phyloP scores from a whole-genome alignment of 768 basidiomycete genomes.

The Pisolithus tinctorius region DNA sequence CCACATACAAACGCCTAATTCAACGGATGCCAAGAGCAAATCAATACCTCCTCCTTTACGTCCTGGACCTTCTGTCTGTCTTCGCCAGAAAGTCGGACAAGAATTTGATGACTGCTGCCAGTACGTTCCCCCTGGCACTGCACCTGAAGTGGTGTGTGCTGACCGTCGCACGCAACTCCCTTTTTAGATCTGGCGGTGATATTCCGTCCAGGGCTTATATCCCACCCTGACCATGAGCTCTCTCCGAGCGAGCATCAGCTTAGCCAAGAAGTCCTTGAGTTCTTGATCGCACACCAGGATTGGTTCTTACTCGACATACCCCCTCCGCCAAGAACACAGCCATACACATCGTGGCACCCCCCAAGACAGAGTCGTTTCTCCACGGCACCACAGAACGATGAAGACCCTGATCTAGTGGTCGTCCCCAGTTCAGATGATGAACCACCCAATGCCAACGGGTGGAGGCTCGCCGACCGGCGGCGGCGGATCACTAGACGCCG shows the following conservation, averaged over 20 bases:
- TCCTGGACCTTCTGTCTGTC: slow-evolving; percentile 91
- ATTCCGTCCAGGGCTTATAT: slow-evolving; percentile 92
- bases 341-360: slow-evolving; percentile 24
- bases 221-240: slow-evolving; percentile 83
- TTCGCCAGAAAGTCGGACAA: slow-evolving; percentile 87
- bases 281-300: slow-evolving; percentile 93
- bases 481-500: slow-evolving; percentile 46
- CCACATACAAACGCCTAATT: slow-evolving; percentile 81
- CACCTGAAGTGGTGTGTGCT: neutral
- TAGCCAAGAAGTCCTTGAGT: slow-evolving; percentile 88
- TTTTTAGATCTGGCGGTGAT: slow-evolving; percentile 86
- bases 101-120: slow-evolving; percentile 94
- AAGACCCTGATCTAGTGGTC: slow-evolving; percentile 41
- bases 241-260: slow-evolving; percentile 79
- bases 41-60: slow-evolving; percentile 94
- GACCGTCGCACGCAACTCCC: neutral
- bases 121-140: slow-evolving; percentile 40
- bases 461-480: slow-evolving; percentile 44
- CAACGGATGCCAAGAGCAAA: slow-evolving; percentile 80
- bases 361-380: slow-evolving; percentile 6
- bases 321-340: slow-evolving; percentile 46
- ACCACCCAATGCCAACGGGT: slow-evolving; percentile 39
- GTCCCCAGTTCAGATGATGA: slow-evolving; percentile 45
- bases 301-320: slow-evolving; percentile 89
- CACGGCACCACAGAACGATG: slow-evolving; percentile 20